Base-by-base conservation (phyloP, 1,284 basidiomycete species). In the Anthracocystis setariae region DNA sequence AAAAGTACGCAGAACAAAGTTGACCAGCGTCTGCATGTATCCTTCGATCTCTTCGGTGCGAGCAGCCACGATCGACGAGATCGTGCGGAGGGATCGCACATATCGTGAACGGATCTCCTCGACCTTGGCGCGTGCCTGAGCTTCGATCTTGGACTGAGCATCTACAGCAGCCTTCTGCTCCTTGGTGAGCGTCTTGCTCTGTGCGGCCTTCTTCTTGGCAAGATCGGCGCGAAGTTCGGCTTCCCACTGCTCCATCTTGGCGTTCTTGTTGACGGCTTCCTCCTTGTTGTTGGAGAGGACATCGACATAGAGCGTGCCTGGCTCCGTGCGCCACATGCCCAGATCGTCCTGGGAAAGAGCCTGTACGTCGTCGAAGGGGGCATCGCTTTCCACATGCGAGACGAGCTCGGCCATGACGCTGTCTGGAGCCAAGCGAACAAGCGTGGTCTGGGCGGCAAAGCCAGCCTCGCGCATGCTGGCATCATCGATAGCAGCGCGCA, bases 211-310 rank as follows among this genome's bases (percentile, higher is more conserved):
- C 62, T 82, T 81, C 61, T 73, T 74, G 18, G 80, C 81, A 20
- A 82, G 74, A 27, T 74, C 72, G 27, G 74, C 76, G 27, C 81
- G 76, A 18, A 82, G 69, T 58, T 82, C 80, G 17, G 76, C 79
- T 35, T 82, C 81, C 81, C 81, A 82, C 38, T 71, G 56, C 35
- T 82, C 81, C 47, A 82, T 74, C 46, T 67, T 74, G 23, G 69
- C 68, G 29, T 77, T 67, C 55, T 78, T 78, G 35, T 61, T 59
- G 24, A 62, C 35, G 5, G 38, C 15, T 9, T 58, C 53, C 18
- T 75, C 66, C 49, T 77, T 76, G 46, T 69, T 63, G 25, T 38
- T 52, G 13, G 66, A 63, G 7, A 82, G 73, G 9, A 81, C 77
- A 54, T 82, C 78, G 47, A 80, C 45, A 48, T 59, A 81, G 10